Evolutionary conservation across 176 grass and related monocot genomes (phyloP).

Genomic region (Alloteropsis semialata): DNA sequence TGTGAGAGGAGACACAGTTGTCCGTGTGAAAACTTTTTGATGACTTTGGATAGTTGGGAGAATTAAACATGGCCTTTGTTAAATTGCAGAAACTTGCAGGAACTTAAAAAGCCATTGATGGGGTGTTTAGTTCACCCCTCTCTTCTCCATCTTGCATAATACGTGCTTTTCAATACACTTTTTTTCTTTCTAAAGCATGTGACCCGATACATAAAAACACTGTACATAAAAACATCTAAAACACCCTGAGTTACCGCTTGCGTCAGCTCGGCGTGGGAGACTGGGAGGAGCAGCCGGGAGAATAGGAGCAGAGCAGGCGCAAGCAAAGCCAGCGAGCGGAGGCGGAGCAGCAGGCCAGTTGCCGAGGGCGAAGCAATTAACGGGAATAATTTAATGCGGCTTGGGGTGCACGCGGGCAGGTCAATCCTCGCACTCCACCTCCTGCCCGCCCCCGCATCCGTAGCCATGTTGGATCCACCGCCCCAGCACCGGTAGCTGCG

Average conservation of each 20-base stretch:
- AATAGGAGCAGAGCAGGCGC: slow-evolving; percentile 7
- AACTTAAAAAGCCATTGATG: too few relatives aligned
- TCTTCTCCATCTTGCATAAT: too few relatives aligned
- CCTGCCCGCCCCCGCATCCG: slow-evolving; percentile 15
- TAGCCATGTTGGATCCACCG: slow-evolving; percentile 65
- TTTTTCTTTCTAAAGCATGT: too few relatives aligned
- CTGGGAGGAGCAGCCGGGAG: background rate
- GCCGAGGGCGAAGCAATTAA: slow-evolving; percentile 12
- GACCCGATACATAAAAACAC: too few relatives aligned
- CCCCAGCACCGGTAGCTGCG: slow-evolving; percentile 30
- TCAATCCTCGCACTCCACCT: slow-evolving; percentile 47
- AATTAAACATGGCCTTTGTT: too few relatives aligned
- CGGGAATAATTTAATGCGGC: slow-evolving; percentile 45
- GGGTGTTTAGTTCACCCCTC: too few relatives aligned
- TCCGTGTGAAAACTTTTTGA: too few relatives aligned
- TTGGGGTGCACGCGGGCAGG: slow-evolving; percentile 32
- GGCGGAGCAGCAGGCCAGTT: background rate
- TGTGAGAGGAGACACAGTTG: too few relatives aligned
- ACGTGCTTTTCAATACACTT: too few relatives aligned
- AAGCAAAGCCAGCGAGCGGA: background rate
- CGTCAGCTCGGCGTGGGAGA: background rate
- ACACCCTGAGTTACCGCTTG: background rate
- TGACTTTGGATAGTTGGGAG: too few relatives aligned
- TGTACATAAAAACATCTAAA: too few relatives aligned
- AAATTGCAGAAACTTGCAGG: too few relatives aligned